Evolutionary conservation across 306 rosid genomes (phyloP).

Genomic region (Sicyos baderoa): DNA sequence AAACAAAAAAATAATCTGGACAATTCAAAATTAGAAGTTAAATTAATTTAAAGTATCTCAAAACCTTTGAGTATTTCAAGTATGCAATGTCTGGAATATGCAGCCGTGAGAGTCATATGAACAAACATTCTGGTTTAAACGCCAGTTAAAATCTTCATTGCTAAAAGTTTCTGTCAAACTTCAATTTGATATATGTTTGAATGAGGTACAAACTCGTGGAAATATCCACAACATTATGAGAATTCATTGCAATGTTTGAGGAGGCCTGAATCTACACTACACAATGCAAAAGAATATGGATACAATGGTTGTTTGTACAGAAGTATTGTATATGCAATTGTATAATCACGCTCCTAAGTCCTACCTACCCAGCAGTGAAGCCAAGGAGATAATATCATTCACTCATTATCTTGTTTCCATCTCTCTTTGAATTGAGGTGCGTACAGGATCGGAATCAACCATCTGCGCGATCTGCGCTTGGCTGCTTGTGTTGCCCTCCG

Average conservation of each 20-base stretch:
- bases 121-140: neutral
- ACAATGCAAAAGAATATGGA: slow-evolving; percentile 16
- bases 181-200: slow-evolving; percentile 3
- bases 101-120: neutral
- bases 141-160: neutral
- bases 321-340: slow-evolving; percentile 7
- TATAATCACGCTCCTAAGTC: neutral
- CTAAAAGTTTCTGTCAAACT: slow-evolving; percentile 1
- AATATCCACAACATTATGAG: slow-evolving; percentile 7
- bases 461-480: slow-evolving; percentile 23
- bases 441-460: slow-evolving; percentile 26
- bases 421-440: slow-evolving; percentile 31
- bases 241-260: slow-evolving; percentile 8
- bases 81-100: neutral
- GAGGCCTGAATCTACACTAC: slow-evolving; percentile 15
- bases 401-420: slow-evolving; percentile 31
- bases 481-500: slow-evolving; percentile 22
- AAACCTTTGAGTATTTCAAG: too few relatives aligned
- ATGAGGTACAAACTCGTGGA: neutral
- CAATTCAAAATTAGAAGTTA: neutral
- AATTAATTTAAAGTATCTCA: neutral
- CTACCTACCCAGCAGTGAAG: slow-evolving; percentile 14
- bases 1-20: neutral
- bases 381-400: neutral
- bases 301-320: neutral